Base-by-base conservation (phyloP, 805 yeast genomes). In the Ogataea neopini region DNA sequence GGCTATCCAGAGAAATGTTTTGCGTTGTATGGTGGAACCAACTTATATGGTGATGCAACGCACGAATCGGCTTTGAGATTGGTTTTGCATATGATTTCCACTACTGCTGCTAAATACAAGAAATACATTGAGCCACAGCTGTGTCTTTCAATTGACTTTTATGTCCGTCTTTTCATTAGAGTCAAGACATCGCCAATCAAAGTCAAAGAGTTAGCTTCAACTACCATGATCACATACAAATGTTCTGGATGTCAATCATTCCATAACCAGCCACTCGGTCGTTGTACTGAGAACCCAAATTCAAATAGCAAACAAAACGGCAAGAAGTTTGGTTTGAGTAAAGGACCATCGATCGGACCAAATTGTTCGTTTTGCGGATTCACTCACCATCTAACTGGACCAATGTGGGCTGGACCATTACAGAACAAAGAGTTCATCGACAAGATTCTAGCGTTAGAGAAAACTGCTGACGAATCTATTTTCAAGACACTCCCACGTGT, bases 1-100 rank as follows among this genome's bases (percentile, higher is more conserved):
- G 95, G 96, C 11, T 92, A 92, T 65, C 97, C 98, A 0, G 99
- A 94, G 59, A 94, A 94, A 68, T 92, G 98, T 68, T 94, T 83
- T 71, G 90, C 97, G 0, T 73, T 88, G 14, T 94, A 94, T 63
- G 98, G 99, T 17, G 99, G 99, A 18, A 84, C 84, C 47, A 89
- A 92, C 52, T 74, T 89, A 60, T 86, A 92, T 52, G 81, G 80
- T 48, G 97, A 88, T 61, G 83, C 90, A 19, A 85, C 92, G 17
- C 99, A 94, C 68, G 99, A 94, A 66, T 85, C 90, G 29, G 99
- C 98, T 0, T 70, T 94, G 49, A 74, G 99, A 61, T 73, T 94
- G 48, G 94, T 94, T 4, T 71, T 94, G 38, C 79, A 83, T 53
- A 74, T 84, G 71, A 79, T 94, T 43, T 85, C 88, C 6, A 72